Conservation (phyloP, 768 basidiomycete species). For the Leccinum barrowsii region DNA sequence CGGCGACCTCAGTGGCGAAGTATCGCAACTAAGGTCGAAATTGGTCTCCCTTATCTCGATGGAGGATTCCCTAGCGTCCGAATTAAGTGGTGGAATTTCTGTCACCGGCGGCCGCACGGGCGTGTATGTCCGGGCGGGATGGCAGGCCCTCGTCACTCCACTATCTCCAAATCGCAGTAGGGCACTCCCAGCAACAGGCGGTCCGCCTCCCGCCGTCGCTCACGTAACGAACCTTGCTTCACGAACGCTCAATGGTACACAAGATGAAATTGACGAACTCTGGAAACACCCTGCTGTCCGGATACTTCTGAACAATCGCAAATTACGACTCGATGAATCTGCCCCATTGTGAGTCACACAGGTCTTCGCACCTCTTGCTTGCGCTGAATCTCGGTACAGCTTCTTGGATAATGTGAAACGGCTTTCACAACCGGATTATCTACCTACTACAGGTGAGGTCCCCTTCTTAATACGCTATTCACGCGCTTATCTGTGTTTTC, state of each 20-base stretch:
- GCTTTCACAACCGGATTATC: conserved; percentile 64
- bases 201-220: conserved; percentile 28
- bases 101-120: conserved; percentile 58
- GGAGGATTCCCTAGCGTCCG: conserved; percentile 64
- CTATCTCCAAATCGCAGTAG: conserved; percentile 39
- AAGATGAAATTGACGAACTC: conserved; percentile 54
- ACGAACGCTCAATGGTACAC: conserved; percentile 46
- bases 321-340: conserved; percentile 70
- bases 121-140: conserved; percentile 67
- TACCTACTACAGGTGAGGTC: conserved; percentile 61
- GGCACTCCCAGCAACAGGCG: conserved; percentile 36
- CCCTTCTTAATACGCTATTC: not conserved
- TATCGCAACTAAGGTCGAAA: conserved; percentile 49
- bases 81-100: conserved; percentile 62
- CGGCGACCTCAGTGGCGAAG: conserved; percentile 39
- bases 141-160: conserved; percentile 58
- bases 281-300: conserved; percentile 71
- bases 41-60: conserved; percentile 63
- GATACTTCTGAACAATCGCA: conserved; percentile 51
- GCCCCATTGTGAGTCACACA: conserved; percentile 59
- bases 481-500: conserved; percentile 1
- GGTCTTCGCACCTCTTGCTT: not conserved
- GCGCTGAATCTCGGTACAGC: conserved; percentile 35
- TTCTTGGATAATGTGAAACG: conserved; percentile 66
- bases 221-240: conserved; percentile 53